Base-by-base conservation (phyloP, 1,284 basidiomycete genomes). In the Schizophyllum amplum region DNA sequence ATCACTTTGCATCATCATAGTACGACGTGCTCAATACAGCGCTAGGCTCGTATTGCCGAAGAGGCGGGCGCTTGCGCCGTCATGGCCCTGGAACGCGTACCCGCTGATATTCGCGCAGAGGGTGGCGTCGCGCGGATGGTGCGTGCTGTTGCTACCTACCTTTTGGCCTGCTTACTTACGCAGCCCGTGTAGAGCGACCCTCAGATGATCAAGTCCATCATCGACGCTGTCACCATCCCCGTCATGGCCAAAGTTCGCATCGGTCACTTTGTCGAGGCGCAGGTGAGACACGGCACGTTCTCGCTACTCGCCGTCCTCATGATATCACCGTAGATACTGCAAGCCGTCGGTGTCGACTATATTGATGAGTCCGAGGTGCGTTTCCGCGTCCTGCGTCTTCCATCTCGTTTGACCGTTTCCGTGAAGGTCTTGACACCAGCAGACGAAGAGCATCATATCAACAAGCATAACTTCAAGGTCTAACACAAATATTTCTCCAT, bases 61-160 rank as follows among this genome's bases (percentile, higher is more conserved):
- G 94, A 97, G 69, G 96, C 96, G 9, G 96, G 97, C 59, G 96
- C 96, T 13, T 94, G 92, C 70, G 96, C 96, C 61, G 96, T 99
- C 62, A 98, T 99, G 96, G 94, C 93, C 13, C 80, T 95, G 6
- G 94, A 98, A 72, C 82, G 96, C 62, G 94, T 99, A 13, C 96
- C 96, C 20, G 95, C 96, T 27, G 94, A 98, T 69, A 99, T 99
- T 67, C 83, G 94, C 61, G 79, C 80, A 46, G 78, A 91, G 70
- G 94, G 94, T 47, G 94, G 94, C 61, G 94, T 98, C 56, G 92
- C 94, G 1, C 81, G 94, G 60, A 97, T 98, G 94, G 92, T 92
- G 66, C 64, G 79, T 65, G 47, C 54, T n/a, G n/a, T n/a, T n/a
- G n/a, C n/a, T n/a, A n/a, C n/a, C n/a, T n/a, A n/a, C n/a, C n/a